Conservation (phyloP, 2,329 filamentous ascomycete genomes). For the Trichoderma koningii region DNA sequence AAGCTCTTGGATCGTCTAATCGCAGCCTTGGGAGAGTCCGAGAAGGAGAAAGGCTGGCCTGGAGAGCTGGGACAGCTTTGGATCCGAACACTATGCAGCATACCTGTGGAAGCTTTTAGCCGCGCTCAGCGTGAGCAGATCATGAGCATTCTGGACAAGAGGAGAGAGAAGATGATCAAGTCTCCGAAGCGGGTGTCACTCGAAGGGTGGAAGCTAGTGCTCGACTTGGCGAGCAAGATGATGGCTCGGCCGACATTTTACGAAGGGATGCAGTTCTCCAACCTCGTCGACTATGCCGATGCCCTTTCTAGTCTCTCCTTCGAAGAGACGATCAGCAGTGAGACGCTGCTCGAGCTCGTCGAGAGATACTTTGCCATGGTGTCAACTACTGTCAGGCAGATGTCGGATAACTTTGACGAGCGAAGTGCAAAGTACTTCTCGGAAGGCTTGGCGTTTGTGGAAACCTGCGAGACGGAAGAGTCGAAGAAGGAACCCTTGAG, state of each 20-base stretch:
- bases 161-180: slow-evolving; percentile 34
- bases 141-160: slow-evolving; percentile 41
- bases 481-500: background rate
- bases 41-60: slow-evolving; percentile 40
- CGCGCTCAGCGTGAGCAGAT: slow-evolving; percentile 49
- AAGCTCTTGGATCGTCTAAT: slow-evolving; percentile 41
- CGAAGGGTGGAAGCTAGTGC: slow-evolving; percentile 42
- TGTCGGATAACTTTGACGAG: slow-evolving; percentile 48
- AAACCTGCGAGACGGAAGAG: slow-evolving; percentile 31
- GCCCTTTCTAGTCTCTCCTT: slow-evolving; percentile 36
- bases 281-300: slow-evolving; percentile 42
- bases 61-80: slow-evolving; percentile 36
- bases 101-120: slow-evolving; percentile 45
- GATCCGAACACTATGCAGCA: slow-evolving; percentile 39
- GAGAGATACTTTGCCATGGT: slow-evolving; percentile 40
- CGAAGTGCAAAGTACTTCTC: slow-evolving; percentile 47
- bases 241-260: slow-evolving; percentile 57
- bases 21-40: slow-evolving; percentile 35
- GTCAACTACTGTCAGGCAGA: slow-evolving; percentile 44
- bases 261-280: slow-evolving; percentile 47
- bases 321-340: slow-evolving; percentile 33
- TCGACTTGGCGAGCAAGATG: slow-evolving; percentile 52
- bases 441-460: slow-evolving; percentile 35
- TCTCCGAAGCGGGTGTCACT: slow-evolving; percentile 34
- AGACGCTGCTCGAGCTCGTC: slow-evolving; percentile 39